phyloP scores from a whole-genome alignment of 2,329 filamentous ascomycete genomes.

The Nemania bipapillata region DNA sequence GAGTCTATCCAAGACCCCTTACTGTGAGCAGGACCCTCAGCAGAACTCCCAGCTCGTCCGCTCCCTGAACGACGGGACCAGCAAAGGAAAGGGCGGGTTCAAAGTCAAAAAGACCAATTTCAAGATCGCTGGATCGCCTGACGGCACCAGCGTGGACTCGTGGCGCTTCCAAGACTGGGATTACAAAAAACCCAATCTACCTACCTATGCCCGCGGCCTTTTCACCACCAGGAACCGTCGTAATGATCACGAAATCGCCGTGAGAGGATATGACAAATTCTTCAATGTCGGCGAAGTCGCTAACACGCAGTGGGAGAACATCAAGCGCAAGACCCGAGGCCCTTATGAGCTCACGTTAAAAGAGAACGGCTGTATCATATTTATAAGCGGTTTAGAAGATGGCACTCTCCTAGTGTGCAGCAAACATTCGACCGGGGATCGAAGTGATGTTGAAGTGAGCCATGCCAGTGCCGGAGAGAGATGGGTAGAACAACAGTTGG shows the following conservation, averaged over 20 bases:
- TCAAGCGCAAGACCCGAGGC: slow-evolving; percentile 78
- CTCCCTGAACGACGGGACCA: slow-evolving; percentile 68
- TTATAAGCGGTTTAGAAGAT: slow-evolving; percentile 90
- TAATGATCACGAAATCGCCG: slow-evolving; percentile 78
- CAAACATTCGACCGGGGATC: slow-evolving; percentile 92
- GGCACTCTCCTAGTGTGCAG: slow-evolving; percentile 94
- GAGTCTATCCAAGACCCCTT: slow-evolving; percentile 64
- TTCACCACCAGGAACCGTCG: slow-evolving; percentile 81
- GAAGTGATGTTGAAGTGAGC: slow-evolving; percentile 76
- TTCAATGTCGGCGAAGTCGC: slow-evolving; percentile 90
- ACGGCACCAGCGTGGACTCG: slow-evolving; percentile 79
- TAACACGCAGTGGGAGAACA: slow-evolving; percentile 84
- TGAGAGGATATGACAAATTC: slow-evolving; percentile 97
- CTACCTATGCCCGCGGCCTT: slow-evolving; percentile 90
- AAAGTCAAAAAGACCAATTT: slow-evolving; percentile 85
- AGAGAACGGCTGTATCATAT: slow-evolving; percentile 99
- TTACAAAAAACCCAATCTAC: slow-evolving; percentile 86
- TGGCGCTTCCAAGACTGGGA: slow-evolving; percentile 97
- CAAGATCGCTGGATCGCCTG: slow-evolving; percentile 69
- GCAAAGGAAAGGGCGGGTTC: slow-evolving; percentile 69
- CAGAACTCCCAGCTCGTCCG: slow-evolving; percentile 74
- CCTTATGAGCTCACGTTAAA: slow-evolving; percentile 97
- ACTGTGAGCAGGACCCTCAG: slow-evolving; percentile 73
- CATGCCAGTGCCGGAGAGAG: slow-evolving; percentile 86
- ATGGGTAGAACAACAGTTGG: slow-evolving; percentile 83